These are phyloP conservation scores for Colletotrichum sp. DNA, from an alignment of 2,329 filamentous ascomycete species.

Conservation along the genomic window DNA sequence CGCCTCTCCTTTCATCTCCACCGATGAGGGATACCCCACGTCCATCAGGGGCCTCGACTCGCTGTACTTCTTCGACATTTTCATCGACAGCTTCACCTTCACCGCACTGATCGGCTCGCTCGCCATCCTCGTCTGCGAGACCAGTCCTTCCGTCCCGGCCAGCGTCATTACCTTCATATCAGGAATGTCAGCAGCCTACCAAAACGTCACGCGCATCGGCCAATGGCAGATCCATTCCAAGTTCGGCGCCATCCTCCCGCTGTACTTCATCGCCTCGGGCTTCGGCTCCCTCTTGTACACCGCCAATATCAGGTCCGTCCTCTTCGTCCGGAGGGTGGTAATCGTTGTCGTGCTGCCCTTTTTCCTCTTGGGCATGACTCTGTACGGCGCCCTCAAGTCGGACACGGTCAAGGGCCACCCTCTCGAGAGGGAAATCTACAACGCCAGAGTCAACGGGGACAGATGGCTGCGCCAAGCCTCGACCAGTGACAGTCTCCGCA, in stretches of 20 bases:
- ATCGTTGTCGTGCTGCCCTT: slow-evolving; percentile 41
- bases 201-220: slow-evolving; percentile 41
- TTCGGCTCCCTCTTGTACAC: slow-evolving; percentile 48
- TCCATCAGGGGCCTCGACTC: slow-evolving; percentile 40
- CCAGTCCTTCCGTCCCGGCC: slow-evolving; percentile 45
- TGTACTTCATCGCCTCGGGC: slow-evolving; percentile 43
- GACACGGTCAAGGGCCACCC: slow-evolving; percentile 43
- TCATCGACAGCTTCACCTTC: slow-evolving; percentile 52
- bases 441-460: slow-evolving; percentile 48
- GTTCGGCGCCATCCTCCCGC: slow-evolving; percentile 36
- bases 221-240: slow-evolving; percentile 50
- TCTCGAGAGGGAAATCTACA: slow-evolving; percentile 53
- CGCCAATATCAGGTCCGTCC: slow-evolving; percentile 45
- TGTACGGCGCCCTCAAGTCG: slow-evolving; percentile 37
- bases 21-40: slow-evolving; percentile 21
- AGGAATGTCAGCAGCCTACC: slow-evolving; percentile 39
- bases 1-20: slow-evolving; percentile 30
- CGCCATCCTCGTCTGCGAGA: slow-evolving; percentile 51
- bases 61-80: slow-evolving; percentile 52
- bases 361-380: slow-evolving; percentile 35
- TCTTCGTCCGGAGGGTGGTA: slow-evolving; percentile 46
- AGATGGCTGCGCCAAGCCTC: slow-evolving; percentile 53
- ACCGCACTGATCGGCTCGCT: slow-evolving; percentile 48
- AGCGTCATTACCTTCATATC: slow-evolving; percentile 47
- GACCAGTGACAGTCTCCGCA: slow-evolving; percentile 49